phyloP scores from a whole-genome alignment of 2,329 filamentous ascomycete genomes.

The Aspergillus ibericus region DNA sequence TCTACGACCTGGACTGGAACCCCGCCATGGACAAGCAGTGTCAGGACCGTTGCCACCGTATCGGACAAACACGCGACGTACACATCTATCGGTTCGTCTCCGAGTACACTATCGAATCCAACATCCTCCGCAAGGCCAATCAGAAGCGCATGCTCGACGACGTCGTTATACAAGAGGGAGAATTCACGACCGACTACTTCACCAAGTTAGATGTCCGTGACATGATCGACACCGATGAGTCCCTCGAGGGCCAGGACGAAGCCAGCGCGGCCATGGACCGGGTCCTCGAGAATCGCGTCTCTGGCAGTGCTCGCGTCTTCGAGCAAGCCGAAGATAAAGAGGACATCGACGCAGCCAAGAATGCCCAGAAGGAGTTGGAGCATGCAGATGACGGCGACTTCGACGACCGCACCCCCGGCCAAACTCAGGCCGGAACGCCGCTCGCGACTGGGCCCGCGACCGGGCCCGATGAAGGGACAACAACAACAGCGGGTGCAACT shows the following conservation, averaged over 20 bases:
- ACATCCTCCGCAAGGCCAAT: constrained; percentile 92
- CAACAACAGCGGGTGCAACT: background rate
- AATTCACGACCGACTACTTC: constrained; percentile 96
- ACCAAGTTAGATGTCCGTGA: constrained; percentile 72
- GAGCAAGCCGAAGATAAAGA: constrained; percentile 91
- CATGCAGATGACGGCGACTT: constrained; percentile 85
- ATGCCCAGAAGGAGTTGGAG: constrained; percentile 83
- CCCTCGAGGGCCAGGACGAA: constrained; percentile 65
- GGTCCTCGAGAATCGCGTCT: constrained; percentile 69
- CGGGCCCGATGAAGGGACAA: constrained; percentile 35
- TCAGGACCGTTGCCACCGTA: constrained; percentile 94
- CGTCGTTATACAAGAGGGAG: constrained; percentile 96
- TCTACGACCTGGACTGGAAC: constrained; percentile 99
- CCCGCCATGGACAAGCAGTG: constrained; percentile 99
- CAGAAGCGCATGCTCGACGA: constrained; percentile 98
- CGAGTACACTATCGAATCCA: constrained; percentile 94
- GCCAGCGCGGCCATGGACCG: constrained; percentile 82
- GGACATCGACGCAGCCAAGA: constrained; percentile 82
- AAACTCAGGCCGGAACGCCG: constrained; percentile 36
- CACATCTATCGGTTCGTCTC: constrained; percentile 95
- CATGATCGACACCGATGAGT: constrained; percentile 59
- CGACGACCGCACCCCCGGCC: constrained; percentile 58
- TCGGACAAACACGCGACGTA: constrained; percentile 94
- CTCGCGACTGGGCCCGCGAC: constrained; percentile 37
- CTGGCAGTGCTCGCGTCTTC: constrained; percentile 69